Conservation (phyloP, 176 grass and related monocot species). For the Rhipidocladum racemiflorum region DNA sequence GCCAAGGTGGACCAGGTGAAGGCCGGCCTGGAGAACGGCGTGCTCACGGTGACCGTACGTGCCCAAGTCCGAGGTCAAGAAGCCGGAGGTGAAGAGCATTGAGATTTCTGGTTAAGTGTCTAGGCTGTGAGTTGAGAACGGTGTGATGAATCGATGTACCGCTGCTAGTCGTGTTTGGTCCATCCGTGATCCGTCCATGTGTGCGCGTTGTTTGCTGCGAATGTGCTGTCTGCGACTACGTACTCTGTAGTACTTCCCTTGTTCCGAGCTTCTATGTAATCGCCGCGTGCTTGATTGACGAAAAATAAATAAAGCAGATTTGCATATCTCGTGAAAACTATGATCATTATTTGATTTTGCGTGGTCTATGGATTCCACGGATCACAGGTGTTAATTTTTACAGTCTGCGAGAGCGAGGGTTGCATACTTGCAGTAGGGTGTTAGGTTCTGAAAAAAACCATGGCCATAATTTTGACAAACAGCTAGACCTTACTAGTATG, state of each 20-base stretch:
- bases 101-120: conserved; percentile 46
- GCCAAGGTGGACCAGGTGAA: conserved; percentile 45
- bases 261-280: neutral
- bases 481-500: no score
- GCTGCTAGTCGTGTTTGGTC: neutral
- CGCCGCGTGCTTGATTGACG: neutral
- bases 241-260: neutral
- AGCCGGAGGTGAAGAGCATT: conserved; percentile 33
- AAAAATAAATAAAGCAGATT: neutral
- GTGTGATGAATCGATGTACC: neutral
- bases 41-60: conserved; percentile 57
- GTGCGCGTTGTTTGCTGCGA: neutral
- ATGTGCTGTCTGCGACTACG: neutral
- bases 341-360: neutral
- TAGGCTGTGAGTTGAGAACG: neutral
- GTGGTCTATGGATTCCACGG: neutral
- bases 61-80: conserved; percentile 47
- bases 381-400: no score
- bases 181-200: neutral
- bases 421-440: no score
- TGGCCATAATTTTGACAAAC: no score
- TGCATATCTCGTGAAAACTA: neutral
- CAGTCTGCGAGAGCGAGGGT: no score
- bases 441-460: no score
- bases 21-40: conserved; percentile 47